A percentile compares a stretch with the other conserved stretches of the same genome.
phyloP scores from a whole-genome alignment of 495 filamentous ascomycete genomes.

The Poronia punctata region DNA sequence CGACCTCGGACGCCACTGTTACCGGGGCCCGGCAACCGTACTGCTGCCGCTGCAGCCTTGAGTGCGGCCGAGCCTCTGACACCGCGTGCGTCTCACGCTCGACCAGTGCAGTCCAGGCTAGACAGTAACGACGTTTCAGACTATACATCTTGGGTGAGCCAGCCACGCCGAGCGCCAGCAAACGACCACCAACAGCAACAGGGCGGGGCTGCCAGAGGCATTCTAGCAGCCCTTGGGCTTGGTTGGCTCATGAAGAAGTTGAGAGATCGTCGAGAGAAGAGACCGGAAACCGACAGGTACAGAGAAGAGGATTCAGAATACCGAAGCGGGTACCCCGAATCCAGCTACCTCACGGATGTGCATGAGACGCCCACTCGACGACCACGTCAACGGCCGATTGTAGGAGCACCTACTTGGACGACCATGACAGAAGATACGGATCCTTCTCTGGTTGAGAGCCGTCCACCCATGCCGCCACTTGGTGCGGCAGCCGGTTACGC shows the following conservation, averaged over 20 bases:
- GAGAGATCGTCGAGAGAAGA: conserved; percentile 51
- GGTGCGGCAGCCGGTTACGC: conserved; percentile 30
- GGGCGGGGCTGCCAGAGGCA: conserved; percentile 50
- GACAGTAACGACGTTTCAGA: conserved; percentile 40
- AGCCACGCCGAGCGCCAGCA: conserved; percentile 33
- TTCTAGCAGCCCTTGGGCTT: conserved; percentile 60
- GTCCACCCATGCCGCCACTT: conserved; percentile 34
- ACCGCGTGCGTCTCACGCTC: conserved; percentile 36
- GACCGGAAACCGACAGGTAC: conserved; percentile 61
- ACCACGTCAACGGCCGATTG: conserved; percentile 33
- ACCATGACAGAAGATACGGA: conserved; percentile 30
- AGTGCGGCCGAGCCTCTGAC: conserved; percentile 35
- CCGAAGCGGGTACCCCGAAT: conserved; percentile 29
- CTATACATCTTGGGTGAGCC: conserved; percentile 44
- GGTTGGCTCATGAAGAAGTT: conserved; percentile 59
- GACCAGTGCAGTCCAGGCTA: conserved; percentile 28
- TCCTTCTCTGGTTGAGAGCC: conserved; percentile 12
- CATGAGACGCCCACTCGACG: conserved; percentile 49
- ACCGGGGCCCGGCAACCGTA: conserved; percentile 33
- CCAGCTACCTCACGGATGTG: conserved; percentile 54
- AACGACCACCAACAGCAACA: conserved; percentile 26
- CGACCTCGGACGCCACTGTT: conserved; percentile 32
- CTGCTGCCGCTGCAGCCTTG: conserved; percentile 29
- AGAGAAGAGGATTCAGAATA: conserved; percentile 43
- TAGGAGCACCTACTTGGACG: conserved; percentile 27